Evolutionary conservation across 208 protist species (phyloP), one percentile per base, ranked within the genome.

Genomic region (Crithidia acanthocephali): DNA sequence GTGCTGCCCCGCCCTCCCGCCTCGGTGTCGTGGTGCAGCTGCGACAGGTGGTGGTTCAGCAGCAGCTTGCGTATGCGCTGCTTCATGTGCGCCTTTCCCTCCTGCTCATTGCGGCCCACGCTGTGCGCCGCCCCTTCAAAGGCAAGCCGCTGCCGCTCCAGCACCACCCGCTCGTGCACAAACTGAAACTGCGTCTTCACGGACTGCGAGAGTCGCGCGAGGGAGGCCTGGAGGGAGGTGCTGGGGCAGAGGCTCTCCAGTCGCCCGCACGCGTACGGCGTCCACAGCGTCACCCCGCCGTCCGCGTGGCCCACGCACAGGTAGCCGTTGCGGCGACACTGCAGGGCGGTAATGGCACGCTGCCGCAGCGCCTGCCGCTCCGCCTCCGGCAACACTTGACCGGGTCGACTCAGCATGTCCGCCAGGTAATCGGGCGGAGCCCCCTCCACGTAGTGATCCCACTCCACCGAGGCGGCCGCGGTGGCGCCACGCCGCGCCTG

Each of bases 371-470:
- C 65, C 51, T 85, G 69, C 33, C 68, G 68, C 60, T 76, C 74
- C 25, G 72, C 72, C 65, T 85, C 70, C 16, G 73, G 56, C 47
- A 83, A 52, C 25, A 81, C 74, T n/a, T 72, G 65, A 1, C 72
- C 76, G 28, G 85, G 85, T 9, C 74, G 76, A 27, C 58, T 71
- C 22, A 91, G 62, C 27, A 81, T 69, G 30, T 91, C 86, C 20
- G 44, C 64, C n/a, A 90, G 42, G 30, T 84, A 70, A 56, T 84
- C 53, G 20, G 84, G 82, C 27, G 83, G 51, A 7, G 74, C 71
- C 9, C 88, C 88, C 64, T 91, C 88, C 2, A 94, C 58, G 74
- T 89, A 90, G 22, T 80, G 75, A 62, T 94, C 78, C 79, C 87
- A 93, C 56, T 71, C 62, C 68, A 53, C 37, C 50, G 25, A 10